Percentiles rank a stretch among this genome's conserved stretches.
Conservation (phyloP, 2,329 filamentous ascomycete genomes). For the Blastomyces parvus region DNA sequence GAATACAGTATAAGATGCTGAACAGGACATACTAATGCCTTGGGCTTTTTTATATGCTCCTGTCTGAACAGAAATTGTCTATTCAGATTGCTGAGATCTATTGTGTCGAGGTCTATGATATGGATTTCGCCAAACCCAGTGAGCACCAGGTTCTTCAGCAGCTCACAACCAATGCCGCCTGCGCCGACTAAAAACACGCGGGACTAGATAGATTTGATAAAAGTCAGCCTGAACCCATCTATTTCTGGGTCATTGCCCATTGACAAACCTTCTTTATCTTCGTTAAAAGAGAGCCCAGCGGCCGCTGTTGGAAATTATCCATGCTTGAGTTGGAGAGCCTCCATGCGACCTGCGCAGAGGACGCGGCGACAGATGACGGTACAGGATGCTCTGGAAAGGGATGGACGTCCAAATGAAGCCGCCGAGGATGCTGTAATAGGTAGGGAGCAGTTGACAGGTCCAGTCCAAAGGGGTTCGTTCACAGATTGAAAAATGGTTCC, state of each 20-base stretch:
- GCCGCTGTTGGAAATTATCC: conserved; percentile 36
- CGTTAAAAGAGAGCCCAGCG: conserved; percentile 33
- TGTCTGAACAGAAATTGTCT: conserved; percentile 94
- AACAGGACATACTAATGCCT: conserved; percentile 61
- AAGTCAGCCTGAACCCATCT: conserved; percentile 5
- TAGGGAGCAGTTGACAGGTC: not conserved
- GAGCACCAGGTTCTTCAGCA: conserved; percentile 91
- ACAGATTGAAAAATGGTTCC: not conserved
- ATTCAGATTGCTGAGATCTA: conserved; percentile 95
- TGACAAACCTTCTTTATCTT: conserved; percentile 34
- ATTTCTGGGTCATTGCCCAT: not conserved
- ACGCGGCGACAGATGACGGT: not conserved
- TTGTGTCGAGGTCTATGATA: conserved; percentile 94
- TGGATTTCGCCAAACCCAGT: conserved; percentile 88
- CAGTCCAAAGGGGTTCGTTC: not conserved
- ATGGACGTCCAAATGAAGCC: not conserved
- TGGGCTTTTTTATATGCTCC: conserved; percentile 96
- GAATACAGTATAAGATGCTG: not conserved
- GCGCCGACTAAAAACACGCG: conserved; percentile 90
- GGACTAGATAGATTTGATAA: conserved; percentile 45
- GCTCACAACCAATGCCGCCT: conserved; percentile 92
- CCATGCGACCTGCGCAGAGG: not conserved
- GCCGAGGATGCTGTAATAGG: not conserved
- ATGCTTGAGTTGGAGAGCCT: conserved; percentile 17
- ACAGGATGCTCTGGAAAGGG: not conserved